Percentiles rank a stretch among this genome's conserved stretches.
phyloP scores from a whole-genome alignment of 1,139 yeast species.

The Waltiozyma solani region DNA sequence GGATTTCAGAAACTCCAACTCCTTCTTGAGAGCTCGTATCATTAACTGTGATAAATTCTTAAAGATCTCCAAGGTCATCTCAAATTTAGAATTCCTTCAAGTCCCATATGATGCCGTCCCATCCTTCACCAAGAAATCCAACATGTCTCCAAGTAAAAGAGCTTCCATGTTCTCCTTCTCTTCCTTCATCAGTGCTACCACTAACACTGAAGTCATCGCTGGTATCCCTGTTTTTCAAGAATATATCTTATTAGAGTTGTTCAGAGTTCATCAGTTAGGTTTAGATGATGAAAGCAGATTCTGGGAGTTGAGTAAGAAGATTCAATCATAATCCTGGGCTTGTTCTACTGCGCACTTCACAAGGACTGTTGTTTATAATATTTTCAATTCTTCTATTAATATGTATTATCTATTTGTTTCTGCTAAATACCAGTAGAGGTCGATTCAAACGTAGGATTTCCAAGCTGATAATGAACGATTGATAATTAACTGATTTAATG shows the following conservation, averaged over 20 bases:
- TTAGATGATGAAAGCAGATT: constrained; percentile 55
- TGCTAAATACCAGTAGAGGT: no score
- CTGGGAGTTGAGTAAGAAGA: constrained; percentile 55
- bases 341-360: no score
- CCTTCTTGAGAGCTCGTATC: constrained; percentile 28
- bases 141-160: constrained; percentile 10
- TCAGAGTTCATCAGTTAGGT: constrained; percentile 47
- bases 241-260: constrained; percentile 52
- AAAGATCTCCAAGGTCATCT: constrained; percentile 62
- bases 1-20: constrained; percentile 48
- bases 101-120: constrained; percentile 36
- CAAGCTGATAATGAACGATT: no score
- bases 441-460: no score
- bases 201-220: constrained; percentile 12
- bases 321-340: no score
- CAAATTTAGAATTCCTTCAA: constrained; percentile 75
- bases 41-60: constrained; percentile 79
- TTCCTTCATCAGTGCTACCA: constrained; percentile 9
- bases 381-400: no score
- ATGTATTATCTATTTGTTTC: no score
- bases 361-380: no score
- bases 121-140: constrained; percentile 4
- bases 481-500: no score
- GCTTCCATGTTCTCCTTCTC: constrained; percentile 23
- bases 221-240: constrained; percentile 35